Base-by-base conservation (phyloP, 129 eudicot genomes). In the Artemisia tridentata region DNA sequence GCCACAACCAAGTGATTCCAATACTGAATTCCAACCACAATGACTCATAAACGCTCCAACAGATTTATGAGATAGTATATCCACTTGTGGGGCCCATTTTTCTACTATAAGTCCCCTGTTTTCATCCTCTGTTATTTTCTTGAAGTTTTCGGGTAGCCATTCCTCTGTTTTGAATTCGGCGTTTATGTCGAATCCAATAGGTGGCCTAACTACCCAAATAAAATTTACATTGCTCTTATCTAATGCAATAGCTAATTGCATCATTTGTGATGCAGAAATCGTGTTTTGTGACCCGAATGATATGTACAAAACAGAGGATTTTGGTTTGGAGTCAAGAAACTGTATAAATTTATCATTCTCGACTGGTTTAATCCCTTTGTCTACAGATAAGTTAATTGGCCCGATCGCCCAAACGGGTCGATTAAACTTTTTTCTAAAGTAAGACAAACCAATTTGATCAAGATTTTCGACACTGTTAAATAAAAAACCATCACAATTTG, bases 231-330 rank as follows among this genome's bases (percentile, higher is more conserved):
- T 76, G 20, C 82, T 61, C 10, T 49, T 65, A 7, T 83, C 81
- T 13, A 88, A 72, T 11, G 91, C 95, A 50, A 67, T 83, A 0
- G 88, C 95, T 7, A 88, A 20, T 45, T 85, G 83, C 85, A 75
- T 79, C 91, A 88, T 83, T 20, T 91, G 97, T 1, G 88, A 82
- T 4, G 87, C 77, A 7, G 96, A 75, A 29, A 86, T 82, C 7
- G 90, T 80, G 76, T 27, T 86, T 48, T 88, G 91, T 62, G 96
- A 88, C 12, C 92, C 96, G 69, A 91, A 91, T 10, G 85, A 86
- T 10, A 91, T 63, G 78, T 88, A 88, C 11, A 91, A 52, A 38
- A 91, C 97, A 1, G 92, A 88, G 0, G 71, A 71, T 3, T 45
- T 12, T 16, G 78, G 80, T 45, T 86, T 88, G 2, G 74, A 71